A percentile compares a stretch with the other conserved stretches of the same genome.
These are phyloP conservation scores for Paspalum vaginatum DNA, from an alignment of 176 grass and related monocot genomes.

Conservation along the genomic window DNA sequence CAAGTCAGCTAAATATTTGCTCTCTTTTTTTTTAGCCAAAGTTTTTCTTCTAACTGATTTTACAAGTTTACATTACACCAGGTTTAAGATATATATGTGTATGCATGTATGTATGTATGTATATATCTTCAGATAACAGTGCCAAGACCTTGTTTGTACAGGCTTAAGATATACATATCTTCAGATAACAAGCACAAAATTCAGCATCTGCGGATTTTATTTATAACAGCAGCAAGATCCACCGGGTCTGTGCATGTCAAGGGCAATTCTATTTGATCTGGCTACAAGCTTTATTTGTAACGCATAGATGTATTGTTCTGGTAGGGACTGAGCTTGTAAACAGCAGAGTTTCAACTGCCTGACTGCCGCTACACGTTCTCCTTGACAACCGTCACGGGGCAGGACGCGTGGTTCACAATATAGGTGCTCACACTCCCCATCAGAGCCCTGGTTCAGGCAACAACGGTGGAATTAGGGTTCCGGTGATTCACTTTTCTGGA, in stretches of 20 bases:
- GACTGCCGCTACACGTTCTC: conserved; percentile 40
- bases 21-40: too few species aligned
- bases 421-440: conserved; percentile 79
- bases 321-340: neutral
- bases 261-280: conserved; percentile 11
- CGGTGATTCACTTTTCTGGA: neutral
- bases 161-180: too few species aligned
- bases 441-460: conserved; percentile 56
- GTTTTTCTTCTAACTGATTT: neutral
- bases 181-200: neutral
- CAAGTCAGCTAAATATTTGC: too few species aligned
- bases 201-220: neutral
- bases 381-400: conserved; percentile 82
- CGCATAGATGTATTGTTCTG: neutral
- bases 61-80: neutral
- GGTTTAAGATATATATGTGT: neutral
- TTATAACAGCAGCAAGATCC: neutral
- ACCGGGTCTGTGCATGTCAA: conserved; percentile 5
- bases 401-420: conserved; percentile 50
- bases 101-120: too few species aligned
- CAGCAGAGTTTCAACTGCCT: neutral
- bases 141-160: neutral
- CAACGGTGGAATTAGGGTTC: neutral
- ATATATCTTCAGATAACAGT: neutral
- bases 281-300: too few species aligned